phyloP scores from a whole-genome alignment of 2,329 filamentous ascomycete genomes.

The Aspergillus flavus region DNA sequence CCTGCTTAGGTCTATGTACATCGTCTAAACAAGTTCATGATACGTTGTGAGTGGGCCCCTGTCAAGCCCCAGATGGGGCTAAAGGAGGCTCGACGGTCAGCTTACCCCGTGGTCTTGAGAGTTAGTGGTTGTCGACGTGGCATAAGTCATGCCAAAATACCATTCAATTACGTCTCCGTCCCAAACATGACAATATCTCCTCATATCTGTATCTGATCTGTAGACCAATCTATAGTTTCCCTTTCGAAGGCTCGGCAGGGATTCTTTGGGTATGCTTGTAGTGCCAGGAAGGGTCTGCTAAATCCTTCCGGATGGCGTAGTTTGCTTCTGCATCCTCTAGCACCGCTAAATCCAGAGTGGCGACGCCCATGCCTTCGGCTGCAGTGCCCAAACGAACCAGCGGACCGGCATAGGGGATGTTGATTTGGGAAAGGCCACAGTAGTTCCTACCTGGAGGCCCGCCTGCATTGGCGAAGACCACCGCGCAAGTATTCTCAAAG shows the following conservation, averaged over 20 bases:
- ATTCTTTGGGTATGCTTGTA: background rate
- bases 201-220: too few relatives aligned
- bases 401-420: background rate
- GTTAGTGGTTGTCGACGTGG: too few relatives aligned
- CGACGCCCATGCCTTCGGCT: background rate
- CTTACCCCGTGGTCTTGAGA: too few relatives aligned
- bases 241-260: background rate
- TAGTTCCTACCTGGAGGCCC: conserved; percentile 29
- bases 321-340: background rate
- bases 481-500: conserved; percentile 60
- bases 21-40: too few relatives aligned
- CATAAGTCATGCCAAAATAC: too few relatives aligned
- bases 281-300: background rate
- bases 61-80: too few relatives aligned
- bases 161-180: too few relatives aligned
- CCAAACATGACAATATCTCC: too few relatives aligned
- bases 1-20: too few relatives aligned
- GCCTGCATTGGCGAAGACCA: conserved; percentile 60
- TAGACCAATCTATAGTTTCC: background rate
- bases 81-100: too few relatives aligned
- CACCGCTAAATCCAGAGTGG: background rate
- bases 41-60: too few relatives aligned
- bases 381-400: background rate
- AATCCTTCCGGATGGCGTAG: background rate
- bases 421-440: background rate